These are phyloP conservation scores for Onygenales sp. DNA, from an alignment of 2,329 filamentous ascomycete genomes.

Conservation along the genomic window DNA sequence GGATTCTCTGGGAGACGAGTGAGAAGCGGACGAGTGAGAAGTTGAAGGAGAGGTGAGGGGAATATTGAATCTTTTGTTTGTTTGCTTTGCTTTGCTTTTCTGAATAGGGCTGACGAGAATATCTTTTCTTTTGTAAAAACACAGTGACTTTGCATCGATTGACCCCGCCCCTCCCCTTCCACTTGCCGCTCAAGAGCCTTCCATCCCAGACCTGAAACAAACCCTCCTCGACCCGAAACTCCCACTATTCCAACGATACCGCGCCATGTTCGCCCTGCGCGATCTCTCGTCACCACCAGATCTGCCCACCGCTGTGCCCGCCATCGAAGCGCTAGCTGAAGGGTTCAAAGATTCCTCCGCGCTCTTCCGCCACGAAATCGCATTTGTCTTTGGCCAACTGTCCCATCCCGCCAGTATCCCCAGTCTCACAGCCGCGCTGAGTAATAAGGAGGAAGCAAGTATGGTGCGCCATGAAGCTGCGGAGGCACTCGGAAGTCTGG, in stretches of 20 bases:
- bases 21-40: conserved; percentile 63
- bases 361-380: conserved; percentile 94
- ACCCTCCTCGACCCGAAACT: conserved; percentile 67
- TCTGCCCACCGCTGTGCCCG: conserved; percentile 78
- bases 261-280: conserved; percentile 94
- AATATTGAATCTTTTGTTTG: background rate
- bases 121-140: conserved; percentile 6
- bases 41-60: conserved; percentile 63
- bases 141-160: conserved; percentile 86
- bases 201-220: conserved; percentile 65
- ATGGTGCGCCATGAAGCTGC: conserved; percentile 98
- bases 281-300: conserved; percentile 91
- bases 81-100: conserved; percentile 4
- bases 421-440: conserved; percentile 67
- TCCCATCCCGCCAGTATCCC: conserved; percentile 96
- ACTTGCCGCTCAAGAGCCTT: conserved; percentile 49
- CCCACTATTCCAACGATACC: conserved; percentile 85
- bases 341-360: conserved; percentile 80
- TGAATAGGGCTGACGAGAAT: conserved; percentile 3
- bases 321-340: conserved; percentile 73
- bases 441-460: conserved; percentile 70
- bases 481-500: conserved; percentile 87
- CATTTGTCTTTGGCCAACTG: conserved; percentile 95
- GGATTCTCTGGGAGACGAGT: conserved; percentile 87
- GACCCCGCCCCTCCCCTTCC: conserved; percentile 88